phyloP scores from a whole-genome alignment of 2,329 filamentous ascomycete genomes.

The Westerdykella aurantiaca region DNA sequence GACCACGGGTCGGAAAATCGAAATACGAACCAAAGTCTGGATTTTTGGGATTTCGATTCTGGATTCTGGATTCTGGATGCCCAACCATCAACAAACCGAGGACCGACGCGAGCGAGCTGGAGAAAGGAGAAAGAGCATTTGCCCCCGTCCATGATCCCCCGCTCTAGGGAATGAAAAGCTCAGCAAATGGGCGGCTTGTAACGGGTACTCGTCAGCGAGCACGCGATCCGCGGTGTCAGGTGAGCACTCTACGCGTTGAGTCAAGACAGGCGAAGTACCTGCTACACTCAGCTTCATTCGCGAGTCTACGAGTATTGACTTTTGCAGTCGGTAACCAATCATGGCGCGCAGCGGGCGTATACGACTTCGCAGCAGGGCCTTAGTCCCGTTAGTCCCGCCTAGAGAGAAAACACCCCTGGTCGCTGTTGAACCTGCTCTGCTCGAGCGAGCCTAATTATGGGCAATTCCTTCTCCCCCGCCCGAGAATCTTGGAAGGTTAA shows the following conservation, averaged over 20 bases:
- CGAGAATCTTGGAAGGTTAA: conserved; percentile 13
- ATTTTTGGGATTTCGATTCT: not conserved
- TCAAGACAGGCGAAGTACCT: conserved; percentile 19
- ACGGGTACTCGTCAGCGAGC: conserved; percentile 9
- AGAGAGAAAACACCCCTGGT: no score
- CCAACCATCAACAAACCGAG: conserved; percentile 4
- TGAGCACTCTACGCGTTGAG: conserved; percentile 22
- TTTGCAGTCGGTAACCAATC: conserved; percentile 32
- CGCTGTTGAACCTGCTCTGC: no score
- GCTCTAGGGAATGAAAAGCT: not conserved
- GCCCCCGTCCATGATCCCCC: no score
- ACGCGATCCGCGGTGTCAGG: conserved; percentile 30
- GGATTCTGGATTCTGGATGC: conserved; percentile 3
- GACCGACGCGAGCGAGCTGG: no score
- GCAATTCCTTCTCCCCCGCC: conserved; percentile 10
- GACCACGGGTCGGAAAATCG: no score
- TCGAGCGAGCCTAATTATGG: conserved; percentile 34
- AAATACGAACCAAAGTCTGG: no score
- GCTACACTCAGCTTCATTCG: conserved; percentile 29
- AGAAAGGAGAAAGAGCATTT: no score
- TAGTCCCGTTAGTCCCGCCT: no score
- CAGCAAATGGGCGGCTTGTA: conserved; percentile 10
- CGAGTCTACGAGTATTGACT: conserved; percentile 34
- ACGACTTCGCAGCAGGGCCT: not conserved
- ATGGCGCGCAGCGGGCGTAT: conserved; percentile 5